Conservation (phyloP, 2,329 filamentous ascomycete species). For the Ascochyta koolunga region DNA sequence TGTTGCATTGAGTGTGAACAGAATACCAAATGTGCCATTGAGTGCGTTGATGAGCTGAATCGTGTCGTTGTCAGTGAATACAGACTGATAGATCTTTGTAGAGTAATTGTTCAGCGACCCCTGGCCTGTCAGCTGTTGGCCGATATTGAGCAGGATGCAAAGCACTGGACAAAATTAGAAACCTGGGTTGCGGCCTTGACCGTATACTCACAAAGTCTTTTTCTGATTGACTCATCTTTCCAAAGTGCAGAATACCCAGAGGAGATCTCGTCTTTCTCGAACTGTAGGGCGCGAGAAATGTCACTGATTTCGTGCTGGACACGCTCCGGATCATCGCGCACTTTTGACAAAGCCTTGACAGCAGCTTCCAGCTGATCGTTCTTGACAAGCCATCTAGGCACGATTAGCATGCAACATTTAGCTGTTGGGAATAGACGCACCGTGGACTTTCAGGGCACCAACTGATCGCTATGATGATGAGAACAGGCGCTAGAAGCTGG, state of each 20-base stretch:
- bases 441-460: constrained; percentile 54
- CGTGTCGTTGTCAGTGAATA: constrained; percentile 57
- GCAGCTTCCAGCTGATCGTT: constrained; percentile 62
- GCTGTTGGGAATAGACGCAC: no score
- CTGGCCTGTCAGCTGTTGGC: constrained; percentile 71
- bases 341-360: constrained; percentile 57
- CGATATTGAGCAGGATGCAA: constrained; percentile 67
- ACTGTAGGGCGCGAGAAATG: constrained; percentile 69
- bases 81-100: constrained; percentile 70
- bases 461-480: constrained; percentile 61
- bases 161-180: constrained; percentile 44
- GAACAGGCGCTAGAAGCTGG: constrained; percentile 65
- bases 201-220: constrained; percentile 54
- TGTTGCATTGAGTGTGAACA: constrained; percentile 71
- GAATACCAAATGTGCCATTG: constrained; percentile 70
- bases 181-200: no score
- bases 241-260: constrained; percentile 66
- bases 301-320: constrained; percentile 67
- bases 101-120: constrained; percentile 72
- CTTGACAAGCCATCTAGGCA: constrained; percentile 52
- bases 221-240: constrained; percentile 69
- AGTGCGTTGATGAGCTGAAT: constrained; percentile 73
- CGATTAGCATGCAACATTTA: neutral
- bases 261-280: constrained; percentile 69
- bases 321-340: constrained; percentile 65